Evolutionary conservation across 78 protist species (phyloP), one percentile per base, ranked within the genome.

Genomic region (Emiliania huxleyi): DNA sequence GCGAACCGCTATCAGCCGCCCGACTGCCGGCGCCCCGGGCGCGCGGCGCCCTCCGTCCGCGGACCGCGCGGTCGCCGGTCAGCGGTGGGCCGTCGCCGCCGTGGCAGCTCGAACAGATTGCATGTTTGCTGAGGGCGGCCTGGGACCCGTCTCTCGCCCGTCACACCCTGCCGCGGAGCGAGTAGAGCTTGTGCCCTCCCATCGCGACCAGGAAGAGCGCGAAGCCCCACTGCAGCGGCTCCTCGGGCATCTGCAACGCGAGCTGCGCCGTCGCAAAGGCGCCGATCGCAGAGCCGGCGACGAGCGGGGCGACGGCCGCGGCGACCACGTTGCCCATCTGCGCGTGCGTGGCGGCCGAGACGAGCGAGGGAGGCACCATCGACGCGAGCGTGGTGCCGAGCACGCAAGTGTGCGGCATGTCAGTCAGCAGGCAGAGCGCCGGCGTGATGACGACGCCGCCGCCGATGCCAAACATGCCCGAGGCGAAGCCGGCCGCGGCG

Each of bases 361-460:
- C 35, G 35, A 43, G 18, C 19, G 73, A 49, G 12, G 93, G 88
- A 19, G 75, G 87, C 77, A 75, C 93, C 93, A 91, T 91, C 21
- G 89, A 21, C 19, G 93, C 89, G 71, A 91, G 93, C 21, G 93
- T 81, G n/a, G 93, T 91, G 18, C 93, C 93, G 3, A 91, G 49
- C 46, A 90, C 93, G 4, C 56, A 25, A 23, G 77, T 42, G 77
- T 91, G 69, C 52, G 69, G 49, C 40, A 81, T 0, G 33, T 91
- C 93, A 35, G 93, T 75, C 40, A 91, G 45, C 35, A 81, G 3
- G 49, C 62, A n/a, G 69, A 91, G 62, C 26, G 90, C 93, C 0
- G 93, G 93, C 25, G 84, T 90, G 55, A 91, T 45, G 21, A 91
- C 62, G 21, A 81, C 18, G 81, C 93, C 93, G 45, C 93, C 93